Conservation (phyloP, 495 filamentous ascomycete species). For the Diplogelasinospora grovesii region DNA sequence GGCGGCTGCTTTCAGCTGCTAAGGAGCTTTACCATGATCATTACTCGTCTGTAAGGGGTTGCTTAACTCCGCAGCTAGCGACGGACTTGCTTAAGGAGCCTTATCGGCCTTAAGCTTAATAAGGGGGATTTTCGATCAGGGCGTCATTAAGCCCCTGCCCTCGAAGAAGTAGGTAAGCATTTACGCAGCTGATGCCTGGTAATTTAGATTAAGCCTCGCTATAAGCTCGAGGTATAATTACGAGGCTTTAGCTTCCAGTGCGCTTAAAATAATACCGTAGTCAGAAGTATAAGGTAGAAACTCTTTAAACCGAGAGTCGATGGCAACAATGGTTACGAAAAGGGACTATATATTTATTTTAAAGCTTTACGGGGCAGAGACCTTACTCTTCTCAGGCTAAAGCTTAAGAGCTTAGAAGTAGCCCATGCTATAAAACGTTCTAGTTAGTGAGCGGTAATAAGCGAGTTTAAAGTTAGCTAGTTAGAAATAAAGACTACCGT, state of each 20-base stretch:
- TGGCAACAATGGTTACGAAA: conserved; percentile 14
- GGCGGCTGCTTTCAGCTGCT: too few species aligned
- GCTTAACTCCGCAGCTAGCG: too few species aligned
- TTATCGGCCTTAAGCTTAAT: too few species aligned
- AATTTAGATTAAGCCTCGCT: conserved; percentile 7
- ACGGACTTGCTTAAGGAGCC: too few species aligned
- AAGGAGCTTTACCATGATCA: too few species aligned
- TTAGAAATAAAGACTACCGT: conserved; percentile 6
- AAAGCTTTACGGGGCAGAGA: too few species aligned
- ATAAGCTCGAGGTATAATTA: neutral
- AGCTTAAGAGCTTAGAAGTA: conserved; percentile 18
- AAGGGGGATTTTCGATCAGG: neutral
- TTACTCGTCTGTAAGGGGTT: too few species aligned
- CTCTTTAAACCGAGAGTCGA: conserved; percentile 1
- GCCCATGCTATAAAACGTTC: conserved; percentile 2
- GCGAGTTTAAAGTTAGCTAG: conserved; percentile 22
- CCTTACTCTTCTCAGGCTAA: neutral
- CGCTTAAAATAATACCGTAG: neutral
- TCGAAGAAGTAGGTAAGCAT: conserved; percentile 14
- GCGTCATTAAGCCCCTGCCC: conserved; percentile 11
- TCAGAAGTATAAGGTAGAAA: neutral
- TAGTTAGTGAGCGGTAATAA: neutral
- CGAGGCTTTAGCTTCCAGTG: neutral
- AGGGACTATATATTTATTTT: conserved; percentile 22
- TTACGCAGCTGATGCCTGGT: conserved; percentile 14